Evolutionary conservation across 805 yeast genomes (phyloP).

Genomic region (Candida dajiaensis): DNA sequence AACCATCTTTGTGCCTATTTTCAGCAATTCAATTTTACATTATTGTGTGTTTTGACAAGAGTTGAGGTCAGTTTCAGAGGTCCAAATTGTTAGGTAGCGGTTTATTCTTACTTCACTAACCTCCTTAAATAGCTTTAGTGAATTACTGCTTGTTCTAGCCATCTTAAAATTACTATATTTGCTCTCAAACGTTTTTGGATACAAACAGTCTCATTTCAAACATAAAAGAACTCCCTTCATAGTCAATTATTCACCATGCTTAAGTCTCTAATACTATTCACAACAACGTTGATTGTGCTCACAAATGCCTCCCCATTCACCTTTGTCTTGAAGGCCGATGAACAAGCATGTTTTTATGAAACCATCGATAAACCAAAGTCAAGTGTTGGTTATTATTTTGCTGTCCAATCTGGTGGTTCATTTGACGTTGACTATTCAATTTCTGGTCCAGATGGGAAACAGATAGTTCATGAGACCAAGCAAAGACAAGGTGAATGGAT

Average conservation of each 20-base stretch:
- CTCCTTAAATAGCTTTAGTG: too few species aligned
- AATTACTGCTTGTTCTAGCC: background rate
- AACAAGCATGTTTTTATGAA: constrained; percentile 63
- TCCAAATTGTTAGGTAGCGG: background rate
- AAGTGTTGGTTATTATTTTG: constrained; percentile 66
- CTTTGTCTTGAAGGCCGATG: constrained; percentile 70
- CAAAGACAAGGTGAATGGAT: constrained; percentile 61
- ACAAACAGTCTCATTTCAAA: background rate
- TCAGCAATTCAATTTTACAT: background rate
- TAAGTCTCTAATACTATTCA: background rate
- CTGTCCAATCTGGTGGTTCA: constrained; percentile 60
- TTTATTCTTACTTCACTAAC: background rate
- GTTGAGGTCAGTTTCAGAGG: background rate
- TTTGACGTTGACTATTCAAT: constrained; percentile 62
- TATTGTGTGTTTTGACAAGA: background rate
- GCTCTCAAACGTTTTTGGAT: background rate
- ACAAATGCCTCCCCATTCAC: constrained; percentile 50
- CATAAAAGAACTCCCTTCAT: background rate
- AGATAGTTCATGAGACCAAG: constrained; percentile 42
- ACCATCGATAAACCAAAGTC: constrained; percentile 55
- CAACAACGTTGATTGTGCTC: background rate
- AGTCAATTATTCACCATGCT: background rate
- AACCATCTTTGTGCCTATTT: background rate
- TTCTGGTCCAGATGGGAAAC: constrained; percentile 47
- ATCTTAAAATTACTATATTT: background rate